These are phyloP conservation scores for Colletotrichum tamarilloi DNA, from an alignment of 2,329 filamentous ascomycete genomes.

Conservation along the genomic window DNA sequence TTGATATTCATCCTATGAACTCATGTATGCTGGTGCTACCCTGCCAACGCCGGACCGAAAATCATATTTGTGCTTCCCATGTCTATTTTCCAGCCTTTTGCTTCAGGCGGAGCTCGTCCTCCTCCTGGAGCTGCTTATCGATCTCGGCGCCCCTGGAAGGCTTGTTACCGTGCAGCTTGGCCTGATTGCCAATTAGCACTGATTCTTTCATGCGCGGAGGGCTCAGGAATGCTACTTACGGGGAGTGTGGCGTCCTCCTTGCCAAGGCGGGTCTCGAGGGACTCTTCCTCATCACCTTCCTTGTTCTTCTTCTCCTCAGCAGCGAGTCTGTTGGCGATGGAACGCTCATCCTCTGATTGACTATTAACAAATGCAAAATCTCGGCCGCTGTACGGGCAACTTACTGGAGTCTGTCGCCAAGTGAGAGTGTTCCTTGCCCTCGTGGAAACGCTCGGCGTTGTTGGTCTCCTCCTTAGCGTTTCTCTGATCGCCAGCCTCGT, in stretches of 20 bases:
- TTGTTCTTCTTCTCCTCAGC: slow-evolving; percentile 58
- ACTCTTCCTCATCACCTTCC: slow-evolving; percentile 44
- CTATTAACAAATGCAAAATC: slow-evolving; percentile 34
- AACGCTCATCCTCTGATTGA: slow-evolving; percentile 72
- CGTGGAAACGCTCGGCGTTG: slow-evolving; percentile 71
- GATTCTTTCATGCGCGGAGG: slow-evolving; percentile 42
- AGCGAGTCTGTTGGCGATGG: slow-evolving; percentile 77
- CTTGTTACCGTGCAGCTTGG: slow-evolving; percentile 76
- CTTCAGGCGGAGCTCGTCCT: slow-evolving; percentile 73
- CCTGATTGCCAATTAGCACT: slow-evolving; percentile 51
- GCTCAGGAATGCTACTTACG: slow-evolving; percentile 49
- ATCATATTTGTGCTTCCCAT: slow-evolving; percentile 41
- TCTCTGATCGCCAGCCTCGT: slow-evolving; percentile 83
- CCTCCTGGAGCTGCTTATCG: slow-evolving; percentile 74
- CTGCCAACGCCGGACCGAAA: slow-evolving; percentile 11
- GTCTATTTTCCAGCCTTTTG: slow-evolving; percentile 62
- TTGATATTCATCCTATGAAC: slow-evolving; percentile 1
- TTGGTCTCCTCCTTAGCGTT: slow-evolving; percentile 63
- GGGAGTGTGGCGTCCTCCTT: slow-evolving; percentile 72
- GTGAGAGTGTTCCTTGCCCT: slow-evolving; percentile 79
- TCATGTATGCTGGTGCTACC: background rate
- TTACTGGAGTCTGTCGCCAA: slow-evolving; percentile 77
- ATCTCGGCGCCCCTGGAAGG: slow-evolving; percentile 78
- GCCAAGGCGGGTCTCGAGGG: slow-evolving; percentile 50
- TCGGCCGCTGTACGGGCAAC: slow-evolving; percentile 38